Percentiles rank a stretch among this genome's conserved stretches.
Conservation (phyloP, 495 filamentous ascomycete genomes). For the Neurospora tetraspora region DNA sequence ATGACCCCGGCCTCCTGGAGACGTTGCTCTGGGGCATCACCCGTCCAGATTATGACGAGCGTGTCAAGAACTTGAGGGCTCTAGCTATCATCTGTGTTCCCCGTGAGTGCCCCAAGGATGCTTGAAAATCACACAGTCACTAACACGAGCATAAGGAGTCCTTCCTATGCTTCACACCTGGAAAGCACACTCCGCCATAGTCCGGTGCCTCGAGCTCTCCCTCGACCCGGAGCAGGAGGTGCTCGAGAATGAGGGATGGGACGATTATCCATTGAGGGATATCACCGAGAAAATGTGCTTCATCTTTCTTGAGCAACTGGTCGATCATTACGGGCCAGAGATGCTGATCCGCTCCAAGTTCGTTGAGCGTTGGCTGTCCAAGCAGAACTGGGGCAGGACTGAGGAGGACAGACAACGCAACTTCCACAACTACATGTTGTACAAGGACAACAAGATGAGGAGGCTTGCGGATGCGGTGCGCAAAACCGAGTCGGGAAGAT, state of each 20-base stretch:
- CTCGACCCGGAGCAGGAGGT: slow-evolving; percentile 40
- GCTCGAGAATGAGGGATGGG: slow-evolving; percentile 37
- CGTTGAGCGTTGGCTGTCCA: slow-evolving; percentile 46
- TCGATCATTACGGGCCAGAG: slow-evolving; percentile 30
- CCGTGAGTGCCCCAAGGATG: slow-evolving; percentile 3
- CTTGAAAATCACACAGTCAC: background rate
- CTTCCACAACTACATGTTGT: slow-evolving; percentile 31
- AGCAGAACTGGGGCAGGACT: slow-evolving; percentile 43
- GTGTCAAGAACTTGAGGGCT: slow-evolving; percentile 37
- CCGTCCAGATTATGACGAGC: slow-evolving; percentile 37
- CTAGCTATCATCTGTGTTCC: slow-evolving; percentile 28
- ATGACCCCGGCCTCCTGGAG: slow-evolving; percentile 33
- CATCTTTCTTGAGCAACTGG: slow-evolving; percentile 33
- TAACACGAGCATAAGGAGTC: slow-evolving; percentile 4
- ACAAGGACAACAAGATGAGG: slow-evolving; percentile 35
- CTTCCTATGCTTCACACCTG: slow-evolving; percentile 27
- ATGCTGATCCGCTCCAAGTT: slow-evolving; percentile 39
- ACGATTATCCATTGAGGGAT: slow-evolving; percentile 44
- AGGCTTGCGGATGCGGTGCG: slow-evolving; percentile 32
- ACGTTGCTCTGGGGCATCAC: slow-evolving; percentile 41
- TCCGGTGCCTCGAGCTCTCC: slow-evolving; percentile 40
- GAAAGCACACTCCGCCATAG: slow-evolving; percentile 40
- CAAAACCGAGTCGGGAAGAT: slow-evolving; percentile 25
- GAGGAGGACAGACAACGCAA: slow-evolving; percentile 34
- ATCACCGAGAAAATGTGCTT: slow-evolving; percentile 41